Evolutionary conservation across 1,284 basidiomycete species (phyloP), one percentile per base, ranked within the genome.

Genomic region (Phaffia rhodozyma): DNA sequence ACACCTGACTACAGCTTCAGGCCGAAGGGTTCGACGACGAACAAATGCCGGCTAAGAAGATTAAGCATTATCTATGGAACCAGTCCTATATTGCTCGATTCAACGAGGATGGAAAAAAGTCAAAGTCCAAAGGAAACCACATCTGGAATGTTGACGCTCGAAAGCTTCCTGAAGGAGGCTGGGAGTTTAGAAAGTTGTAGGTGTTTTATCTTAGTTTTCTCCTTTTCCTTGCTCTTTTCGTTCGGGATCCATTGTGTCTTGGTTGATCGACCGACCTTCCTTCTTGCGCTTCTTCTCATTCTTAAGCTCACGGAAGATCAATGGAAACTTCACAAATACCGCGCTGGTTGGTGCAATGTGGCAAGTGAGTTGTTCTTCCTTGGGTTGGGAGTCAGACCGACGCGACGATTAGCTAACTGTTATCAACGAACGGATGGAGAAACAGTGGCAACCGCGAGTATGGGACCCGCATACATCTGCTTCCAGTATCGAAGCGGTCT

Each of bases 101-200:
- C 81, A 98, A 98, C 75, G 92, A 97, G 72, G 96, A 98, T 75
- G 96, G 92, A 47, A 97, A 97, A 77, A 99, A 99, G 78, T 90
- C 93, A 43, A 99, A 99, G 78, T 94, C 91, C 61, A 97, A 97
- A 79, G 96, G 96, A 60, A 98, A 98, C 76, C 94, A 98, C 73
- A 96, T 98, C 69, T 99, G 96, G 96, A 94, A 93, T 72, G 87
- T 98, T 58, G 91, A 97, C 71, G 96, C 92, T 23, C 91, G 86
- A 77, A 97, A 92, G 72, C 69, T 80, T 38, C 76, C 77, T 0
- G 86, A 89, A 48, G 85, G 86, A 48, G 79, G 82, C 63, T 98
- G 94, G 92, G 81, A 85, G 59, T 99, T 98, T 78, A 83, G 91
- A 60, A 86, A 91, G 23, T 97, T 97, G 62, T 64, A 21, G 48